Percentiles rank a stretch among this genome's conserved stretches.
These are phyloP conservation scores for Cafeteria roenbergensis DNA, from an alignment of 108 stramenopile genomes.

Conservation along the genomic window DNA sequence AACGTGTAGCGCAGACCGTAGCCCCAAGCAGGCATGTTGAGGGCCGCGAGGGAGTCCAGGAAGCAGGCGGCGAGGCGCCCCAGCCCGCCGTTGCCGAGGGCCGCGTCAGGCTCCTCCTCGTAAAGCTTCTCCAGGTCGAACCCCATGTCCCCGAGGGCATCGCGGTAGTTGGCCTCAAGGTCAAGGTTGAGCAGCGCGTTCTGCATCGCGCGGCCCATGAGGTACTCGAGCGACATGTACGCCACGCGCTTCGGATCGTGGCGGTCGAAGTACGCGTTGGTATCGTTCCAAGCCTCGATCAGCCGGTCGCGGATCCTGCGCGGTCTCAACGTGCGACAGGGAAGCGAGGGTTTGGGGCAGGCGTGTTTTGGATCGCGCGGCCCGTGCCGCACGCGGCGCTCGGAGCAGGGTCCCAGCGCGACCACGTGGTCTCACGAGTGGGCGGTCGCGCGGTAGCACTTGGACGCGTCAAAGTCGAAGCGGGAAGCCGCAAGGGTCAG, in stretches of 20 bases:
- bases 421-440: neutral
- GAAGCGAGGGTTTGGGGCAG: neutral
- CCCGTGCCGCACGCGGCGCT: too few species aligned
- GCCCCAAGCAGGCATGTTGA: constrained; percentile 5
- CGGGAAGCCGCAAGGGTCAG: neutral
- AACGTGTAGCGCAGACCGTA: constrained; percentile 8
- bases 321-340: neutral
- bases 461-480: neutral
- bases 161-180: neutral
- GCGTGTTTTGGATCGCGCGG: neutral
- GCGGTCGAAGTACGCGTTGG: neutral
- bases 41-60: constrained; percentile 9
- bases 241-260: neutral
- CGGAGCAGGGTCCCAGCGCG: neutral
- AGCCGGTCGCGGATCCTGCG: constrained; percentile 3
- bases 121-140: neutral
- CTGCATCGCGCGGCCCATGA: constrained; percentile 6
- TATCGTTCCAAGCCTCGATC: constrained; percentile 4
- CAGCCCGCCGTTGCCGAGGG: constrained; percentile 9
- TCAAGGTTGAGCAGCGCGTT: constrained; percentile 12
- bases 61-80: constrained; percentile 8
- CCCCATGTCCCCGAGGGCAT: neutral
- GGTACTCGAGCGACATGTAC: constrained; percentile 1
- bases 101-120: neutral
- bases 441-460: neutral